Evolutionary conservation across 768 basidiomycete species (phyloP), one percentile per base, ranked within the genome.

Genomic region (Cyclocybe aegerita): DNA sequence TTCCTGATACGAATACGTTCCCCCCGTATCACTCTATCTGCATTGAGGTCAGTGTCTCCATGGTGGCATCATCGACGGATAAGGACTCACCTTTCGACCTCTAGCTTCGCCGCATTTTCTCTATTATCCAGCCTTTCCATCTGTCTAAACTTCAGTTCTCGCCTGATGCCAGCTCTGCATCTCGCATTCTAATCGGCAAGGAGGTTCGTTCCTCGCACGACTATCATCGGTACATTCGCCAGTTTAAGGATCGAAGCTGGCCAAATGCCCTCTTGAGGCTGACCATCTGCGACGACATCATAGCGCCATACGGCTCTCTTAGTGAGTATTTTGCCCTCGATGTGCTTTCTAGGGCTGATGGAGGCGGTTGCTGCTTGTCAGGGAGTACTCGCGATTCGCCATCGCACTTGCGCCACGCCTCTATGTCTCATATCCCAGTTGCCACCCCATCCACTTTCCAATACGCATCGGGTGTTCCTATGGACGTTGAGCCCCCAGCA

Each of bases 51-150:
- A 36, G 78, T 65, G 43, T 54, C 44, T 37, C 50, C 48, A 40
- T 17, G 38, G 23, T 51, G 23, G 32, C 30, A 30, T 23, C 35
- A 12, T 36, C 30, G 40, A 52, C 12, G 34, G 30, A 50, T 42
- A 39, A 59, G 66, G 65, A 65, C 64, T 70, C 49, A 61, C 43
- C 34, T 43, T 34, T 43, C 12, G 23, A 23, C 54, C 39, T 49
- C 17, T 56, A 91, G 89, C 79, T 91, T 53, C 79, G 75, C 65
- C 84, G 85, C 55, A 73, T 89, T 51, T 90, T 90, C 62, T 80
- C 82, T 57, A 75, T 85, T 43, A 76, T 74, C 60, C 70, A 78
- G 50, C 74, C 67, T 48, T 86, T 79, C 68, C 81, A 78, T 71
- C 69, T 90, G 48, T 82, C 83, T 43, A 82, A 78, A 51, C 76